Evolutionary conservation across 1,284 basidiomycete genomes (phyloP), one percentile per base, ranked within the genome.

Genomic region (Ustilago nuda): DNA sequence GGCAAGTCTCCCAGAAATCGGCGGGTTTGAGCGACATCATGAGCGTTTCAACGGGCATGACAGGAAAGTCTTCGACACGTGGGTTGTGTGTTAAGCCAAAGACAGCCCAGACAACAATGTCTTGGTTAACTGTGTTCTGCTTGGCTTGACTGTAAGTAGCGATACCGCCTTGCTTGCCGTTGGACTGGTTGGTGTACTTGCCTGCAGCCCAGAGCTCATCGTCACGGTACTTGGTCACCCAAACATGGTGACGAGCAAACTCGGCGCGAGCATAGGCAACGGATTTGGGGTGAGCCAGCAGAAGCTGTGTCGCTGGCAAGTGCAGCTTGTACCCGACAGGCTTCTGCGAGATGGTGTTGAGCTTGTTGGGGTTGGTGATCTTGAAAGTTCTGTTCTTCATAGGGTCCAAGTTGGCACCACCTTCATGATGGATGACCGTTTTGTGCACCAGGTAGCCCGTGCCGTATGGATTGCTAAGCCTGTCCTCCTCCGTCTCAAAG

Each of bases 21-120:
- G 88, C 88, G 8, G 95, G 95, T 84, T 94, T 94, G 87, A 97
- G 90, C n/a, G 90, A 87, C 59, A 95, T 85, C 67, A 87, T 90
- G 50, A 94, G 75, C 64, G 91, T 89, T 82, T 96, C 94, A 45
- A 91, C 91, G 0, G 94, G 94, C 94, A 96, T 97, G 41, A 93
- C 77, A 30, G 78, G 84, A 91, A 92, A 94, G 84, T 95, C 93
- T 80, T 95, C 94, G 4, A 93, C 92, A 66, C 93, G 89, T 9
- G 93, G 92, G 66, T 94, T 91, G 83, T 94, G 93, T 0, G 92
- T 93, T 36, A 90, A 90, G 88, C 93, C 93, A 76, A 93, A 88
- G 11, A 92, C 93, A 73, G 93, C 83, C 86, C 90, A 95, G 35
- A 92, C 87, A 67, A 95, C 87, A 54, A 95, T 88, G 85, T 97